Evolutionary conservation across 2,329 filamentous ascomycete genomes (phyloP).

Genomic region (Thielaviopsis musarum): DNA sequence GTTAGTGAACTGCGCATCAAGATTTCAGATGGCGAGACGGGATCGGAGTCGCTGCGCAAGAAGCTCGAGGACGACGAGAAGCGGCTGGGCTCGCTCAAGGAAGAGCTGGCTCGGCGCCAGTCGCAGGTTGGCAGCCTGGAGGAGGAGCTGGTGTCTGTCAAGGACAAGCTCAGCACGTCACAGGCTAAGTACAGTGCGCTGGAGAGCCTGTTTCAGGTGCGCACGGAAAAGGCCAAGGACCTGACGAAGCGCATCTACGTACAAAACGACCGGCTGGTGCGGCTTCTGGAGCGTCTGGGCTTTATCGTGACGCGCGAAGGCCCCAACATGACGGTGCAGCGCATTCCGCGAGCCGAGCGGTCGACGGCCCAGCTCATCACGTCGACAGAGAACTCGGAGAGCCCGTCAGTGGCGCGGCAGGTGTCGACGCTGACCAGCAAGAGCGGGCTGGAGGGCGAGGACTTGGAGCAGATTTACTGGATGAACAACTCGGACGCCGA

Average conservation of each 20-base stretch:
- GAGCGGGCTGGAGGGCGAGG: constrained; percentile 40
- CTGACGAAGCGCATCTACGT: constrained; percentile 68
- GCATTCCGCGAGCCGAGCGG: constrained; percentile 45
- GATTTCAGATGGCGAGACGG: constrained; percentile 69
- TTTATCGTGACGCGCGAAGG: constrained; percentile 65
- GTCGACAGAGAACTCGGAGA: constrained; percentile 40
- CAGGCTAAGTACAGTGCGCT: constrained; percentile 35
- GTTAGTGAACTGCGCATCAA: constrained; percentile 50
- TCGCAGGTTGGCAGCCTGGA: constrained; percentile 62
- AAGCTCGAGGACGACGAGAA: constrained; percentile 60
- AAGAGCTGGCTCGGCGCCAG: constrained; percentile 57
- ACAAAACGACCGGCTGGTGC: constrained; percentile 69
- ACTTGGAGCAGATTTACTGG: constrained; percentile 69
- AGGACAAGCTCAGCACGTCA: constrained; percentile 43
- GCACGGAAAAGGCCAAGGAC: constrained; percentile 60
- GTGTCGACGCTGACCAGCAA: constrained; percentile 37
- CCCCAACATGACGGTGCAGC: constrained; percentile 57
- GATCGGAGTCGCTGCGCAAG: constrained; percentile 61
- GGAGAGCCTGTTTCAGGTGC: constrained; percentile 45
- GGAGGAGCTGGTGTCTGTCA: constrained; percentile 53
- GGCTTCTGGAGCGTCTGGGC: constrained; percentile 72
- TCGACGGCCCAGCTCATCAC: constrained; percentile 31
- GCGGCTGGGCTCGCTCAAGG: constrained; percentile 48
- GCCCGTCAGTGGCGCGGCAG: constrained; percentile 33
- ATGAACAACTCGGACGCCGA: constrained; percentile 46